Percentiles rank a stretch among this genome's conserved stretches.
Evolutionary conservation across 768 basidiomycete species (phyloP).

Genomic region (Cystoderma amianthinum): DNA sequence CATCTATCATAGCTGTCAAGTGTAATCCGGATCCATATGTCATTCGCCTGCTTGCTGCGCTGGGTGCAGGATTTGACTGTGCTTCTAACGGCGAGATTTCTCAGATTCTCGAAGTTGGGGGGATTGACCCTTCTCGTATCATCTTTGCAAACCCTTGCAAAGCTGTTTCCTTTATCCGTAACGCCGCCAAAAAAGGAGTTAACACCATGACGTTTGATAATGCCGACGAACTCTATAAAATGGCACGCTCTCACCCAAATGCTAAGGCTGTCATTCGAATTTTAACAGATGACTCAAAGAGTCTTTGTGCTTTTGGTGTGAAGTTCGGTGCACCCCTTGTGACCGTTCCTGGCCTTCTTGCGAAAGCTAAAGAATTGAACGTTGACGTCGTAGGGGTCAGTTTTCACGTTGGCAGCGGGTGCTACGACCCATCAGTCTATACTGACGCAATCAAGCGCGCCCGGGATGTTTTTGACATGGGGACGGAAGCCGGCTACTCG

Average conservation of each 20-base stretch:
- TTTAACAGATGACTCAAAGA: slow-evolving; percentile 96
- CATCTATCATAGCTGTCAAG: slow-evolving; percentile 68
- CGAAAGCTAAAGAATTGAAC: slow-evolving; percentile 68
- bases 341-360: slow-evolving; percentile 72
- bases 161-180: slow-evolving; percentile 86
- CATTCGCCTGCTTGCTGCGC: slow-evolving; percentile 79
- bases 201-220: slow-evolving; percentile 99
- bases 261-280: slow-evolving; percentile 92
- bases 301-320: slow-evolving; percentile 85
- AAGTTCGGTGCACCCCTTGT: slow-evolving; percentile 93
- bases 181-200: slow-evolving; percentile 73
- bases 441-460: slow-evolving; percentile 85
- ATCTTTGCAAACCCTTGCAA: slow-evolving; percentile 99
- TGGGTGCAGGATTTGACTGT: slow-evolving; percentile 95
- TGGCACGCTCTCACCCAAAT: slow-evolving; percentile 69
- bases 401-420: slow-evolving; percentile 98
- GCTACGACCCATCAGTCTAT: slow-evolving; percentile 88
- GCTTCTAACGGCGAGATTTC: slow-evolving; percentile 93
- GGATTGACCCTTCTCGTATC: slow-evolving; percentile 73
- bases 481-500: slow-evolving; percentile 65
- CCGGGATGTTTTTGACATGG: slow-evolving; percentile 84
- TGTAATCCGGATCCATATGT: slow-evolving; percentile 98
- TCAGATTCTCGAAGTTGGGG: slow-evolving; percentile 67
- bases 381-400: slow-evolving; percentile 91
- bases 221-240: slow-evolving; percentile 91